Percentiles rank a stretch among this genome's conserved stretches.
Conservation (phyloP, 148 eudicot species). For the Polygonum maritimum region DNA sequence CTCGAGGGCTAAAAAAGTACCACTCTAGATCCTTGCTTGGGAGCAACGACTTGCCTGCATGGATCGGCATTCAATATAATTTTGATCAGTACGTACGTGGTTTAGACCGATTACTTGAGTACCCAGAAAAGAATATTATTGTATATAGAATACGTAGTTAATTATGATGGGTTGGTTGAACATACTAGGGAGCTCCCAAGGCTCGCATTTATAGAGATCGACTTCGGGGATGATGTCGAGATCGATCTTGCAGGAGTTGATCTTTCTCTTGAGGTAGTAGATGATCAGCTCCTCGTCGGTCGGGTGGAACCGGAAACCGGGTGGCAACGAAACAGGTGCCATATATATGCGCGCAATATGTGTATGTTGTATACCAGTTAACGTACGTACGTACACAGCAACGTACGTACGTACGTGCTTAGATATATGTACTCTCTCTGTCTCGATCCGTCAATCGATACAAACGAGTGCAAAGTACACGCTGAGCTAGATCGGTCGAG, state of each 20-base stretch:
- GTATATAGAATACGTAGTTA: too few species aligned
- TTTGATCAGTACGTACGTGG: not conserved
- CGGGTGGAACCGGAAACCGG: constrained; percentile 41
- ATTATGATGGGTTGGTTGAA: too few species aligned
- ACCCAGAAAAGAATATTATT: not conserved
- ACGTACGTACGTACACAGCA: too few species aligned
- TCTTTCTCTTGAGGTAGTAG: constrained; percentile 40
- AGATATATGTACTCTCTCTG: too few species aligned
- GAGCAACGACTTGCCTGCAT: constrained; percentile 44
- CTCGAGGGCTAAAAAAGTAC: constrained; percentile 61
- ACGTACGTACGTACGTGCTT: too few species aligned
- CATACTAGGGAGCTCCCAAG: constrained; percentile 38
- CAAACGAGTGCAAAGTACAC: too few species aligned
- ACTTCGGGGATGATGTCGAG: constrained; percentile 44
- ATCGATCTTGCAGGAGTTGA: constrained; percentile 35
- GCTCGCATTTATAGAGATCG: constrained; percentile 43
- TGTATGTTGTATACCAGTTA: too few species aligned
- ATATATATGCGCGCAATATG: constrained; percentile 2
- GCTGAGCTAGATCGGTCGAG: too few species aligned
- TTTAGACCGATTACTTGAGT: not conserved
- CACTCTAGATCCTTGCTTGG: constrained; percentile 68
- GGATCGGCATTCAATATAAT: not conserved
- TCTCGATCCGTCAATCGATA: too few species aligned
- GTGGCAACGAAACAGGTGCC: constrained; percentile 38
- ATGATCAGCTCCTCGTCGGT: constrained; percentile 42